These are phyloP conservation scores for Aspergillus sclerotiicarbonarius DNA, from an alignment of 495 filamentous ascomycete genomes.

Conservation along the genomic window DNA sequence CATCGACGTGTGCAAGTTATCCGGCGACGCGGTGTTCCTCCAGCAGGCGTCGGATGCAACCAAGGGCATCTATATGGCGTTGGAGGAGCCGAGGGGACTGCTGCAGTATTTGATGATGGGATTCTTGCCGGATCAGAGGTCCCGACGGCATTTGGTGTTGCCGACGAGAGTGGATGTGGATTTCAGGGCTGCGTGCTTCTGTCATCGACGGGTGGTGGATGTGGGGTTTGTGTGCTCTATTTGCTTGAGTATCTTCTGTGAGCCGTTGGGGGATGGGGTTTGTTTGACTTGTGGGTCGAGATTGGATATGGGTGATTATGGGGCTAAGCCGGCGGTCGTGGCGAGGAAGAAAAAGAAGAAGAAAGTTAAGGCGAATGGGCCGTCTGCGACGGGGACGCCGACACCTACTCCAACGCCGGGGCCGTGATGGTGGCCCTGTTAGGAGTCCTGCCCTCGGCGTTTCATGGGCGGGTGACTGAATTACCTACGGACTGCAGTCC, in stretches of 20 bases:
- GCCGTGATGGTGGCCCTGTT: conserved; percentile 23
- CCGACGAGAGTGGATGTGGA: conserved; percentile 87
- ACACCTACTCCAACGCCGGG: conserved; percentile 44
- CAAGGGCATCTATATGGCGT: conserved; percentile 77
- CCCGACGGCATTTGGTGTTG: conserved; percentile 62
- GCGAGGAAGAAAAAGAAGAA: conserved; percentile 73
- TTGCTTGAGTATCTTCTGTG: conserved; percentile 83
- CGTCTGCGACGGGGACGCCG: conserved; percentile 40
- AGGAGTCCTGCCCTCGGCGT: background rate
- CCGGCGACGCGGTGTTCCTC: conserved; percentile 85
- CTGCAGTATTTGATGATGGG: conserved; percentile 94
- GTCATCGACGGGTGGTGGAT: conserved; percentile 87
- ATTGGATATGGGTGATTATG: conserved; percentile 72
- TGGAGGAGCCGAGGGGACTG: conserved; percentile 62
- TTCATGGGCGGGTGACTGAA: no score
- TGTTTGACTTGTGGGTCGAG: conserved; percentile 92
- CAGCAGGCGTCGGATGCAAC: conserved; percentile 94
- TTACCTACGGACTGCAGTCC: no score
- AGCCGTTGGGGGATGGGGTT: conserved; percentile 60
- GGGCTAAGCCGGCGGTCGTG: conserved; percentile 71
- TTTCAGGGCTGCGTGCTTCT: conserved; percentile 96
- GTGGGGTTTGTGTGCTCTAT: conserved; percentile 94
- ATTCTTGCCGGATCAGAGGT: conserved; percentile 75
- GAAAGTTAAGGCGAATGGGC: conserved; percentile 46
- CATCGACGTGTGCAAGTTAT: conserved; percentile 84